Evolutionary conservation across 2,329 filamentous ascomycete genomes (phyloP).

Genomic region (Nothomitra cinnamomea): DNA sequence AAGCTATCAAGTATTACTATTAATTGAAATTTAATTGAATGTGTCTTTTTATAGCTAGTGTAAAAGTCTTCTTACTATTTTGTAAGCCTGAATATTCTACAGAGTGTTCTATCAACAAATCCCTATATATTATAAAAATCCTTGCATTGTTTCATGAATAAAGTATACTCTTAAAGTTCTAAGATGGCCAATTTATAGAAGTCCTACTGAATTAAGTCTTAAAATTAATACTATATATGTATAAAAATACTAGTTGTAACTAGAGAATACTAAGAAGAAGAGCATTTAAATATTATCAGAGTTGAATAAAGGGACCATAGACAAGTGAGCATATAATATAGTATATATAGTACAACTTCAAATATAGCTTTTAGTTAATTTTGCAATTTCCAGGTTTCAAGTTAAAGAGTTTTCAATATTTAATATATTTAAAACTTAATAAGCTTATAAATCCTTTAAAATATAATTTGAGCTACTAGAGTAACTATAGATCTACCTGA

Average conservation of each 20-base stretch:
- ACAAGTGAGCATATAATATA: not conserved
- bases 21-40: not conserved
- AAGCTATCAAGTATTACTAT: not conserved
- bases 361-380: not conserved
- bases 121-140: not conserved
- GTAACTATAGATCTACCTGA: not conserved
- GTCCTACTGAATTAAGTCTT: not conserved
- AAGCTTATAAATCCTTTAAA: not conserved
- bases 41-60: not conserved
- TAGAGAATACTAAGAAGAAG: not conserved
- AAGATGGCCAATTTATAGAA: not conserved
- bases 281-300: not conserved
- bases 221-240: not conserved
- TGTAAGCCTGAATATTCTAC: not conserved
- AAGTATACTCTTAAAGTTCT: not conserved
- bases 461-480: not conserved
- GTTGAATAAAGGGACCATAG: not conserved
- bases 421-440: not conserved
- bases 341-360: not conserved
- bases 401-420: not conserved
- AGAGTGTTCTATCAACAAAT: not conserved
- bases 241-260: too few relatives aligned
- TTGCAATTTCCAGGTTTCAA: not conserved
- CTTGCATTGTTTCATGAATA: not conserved
- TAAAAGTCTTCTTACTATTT: not conserved